Percentiles rank a stretch among this genome's conserved stretches.
These are phyloP conservation scores for Piper betle DNA, from an alignment of 164 flowering plant species.

Conservation along the genomic window DNA sequence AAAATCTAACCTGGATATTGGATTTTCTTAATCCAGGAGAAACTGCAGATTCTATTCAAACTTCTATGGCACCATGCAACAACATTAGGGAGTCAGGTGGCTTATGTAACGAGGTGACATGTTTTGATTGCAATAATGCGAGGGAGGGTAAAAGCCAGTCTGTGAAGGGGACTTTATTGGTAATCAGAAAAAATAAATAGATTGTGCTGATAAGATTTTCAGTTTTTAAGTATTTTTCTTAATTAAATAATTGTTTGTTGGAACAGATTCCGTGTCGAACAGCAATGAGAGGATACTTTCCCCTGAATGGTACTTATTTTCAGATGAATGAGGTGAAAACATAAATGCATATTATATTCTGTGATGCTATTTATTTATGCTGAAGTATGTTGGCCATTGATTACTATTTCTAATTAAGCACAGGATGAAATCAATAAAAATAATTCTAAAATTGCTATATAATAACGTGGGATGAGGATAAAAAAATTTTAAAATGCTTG, in stretches of 20 bases:
- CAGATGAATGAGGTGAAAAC: conserved; percentile 82
- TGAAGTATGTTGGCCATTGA: background rate
- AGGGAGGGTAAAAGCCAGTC: conserved; percentile 50
- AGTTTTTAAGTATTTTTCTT: too few species aligned
- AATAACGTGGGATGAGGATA: too few species aligned
- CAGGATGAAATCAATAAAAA: too few species aligned
- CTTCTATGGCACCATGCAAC: conserved; percentile 36
- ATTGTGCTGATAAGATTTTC: too few species aligned
- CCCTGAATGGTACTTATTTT: conserved; percentile 90
- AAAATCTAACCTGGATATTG: background rate
- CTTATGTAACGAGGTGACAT: conserved; percentile 45
- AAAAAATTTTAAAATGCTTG: background rate
- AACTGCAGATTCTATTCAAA: conserved; percentile 60
- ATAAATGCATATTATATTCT: background rate
- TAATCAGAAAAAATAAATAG: conserved; percentile 3
- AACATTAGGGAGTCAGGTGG: conserved; percentile 27
- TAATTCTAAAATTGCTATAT: too few species aligned
- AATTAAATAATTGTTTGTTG: conserved; percentile 2
- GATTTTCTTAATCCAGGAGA: conserved; percentile 40
- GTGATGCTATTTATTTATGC: too few species aligned
- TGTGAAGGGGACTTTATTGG: conserved; percentile 73
- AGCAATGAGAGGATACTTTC: conserved; percentile 87
- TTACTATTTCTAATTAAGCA: background rate
- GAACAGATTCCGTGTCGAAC: conserved; percentile 76
- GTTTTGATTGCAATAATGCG: conserved; percentile 55